A percentile compares a stretch with the other conserved stretches of the same genome.
Conservation (phyloP, 345 rosid species). For the Salix caprea region DNA sequence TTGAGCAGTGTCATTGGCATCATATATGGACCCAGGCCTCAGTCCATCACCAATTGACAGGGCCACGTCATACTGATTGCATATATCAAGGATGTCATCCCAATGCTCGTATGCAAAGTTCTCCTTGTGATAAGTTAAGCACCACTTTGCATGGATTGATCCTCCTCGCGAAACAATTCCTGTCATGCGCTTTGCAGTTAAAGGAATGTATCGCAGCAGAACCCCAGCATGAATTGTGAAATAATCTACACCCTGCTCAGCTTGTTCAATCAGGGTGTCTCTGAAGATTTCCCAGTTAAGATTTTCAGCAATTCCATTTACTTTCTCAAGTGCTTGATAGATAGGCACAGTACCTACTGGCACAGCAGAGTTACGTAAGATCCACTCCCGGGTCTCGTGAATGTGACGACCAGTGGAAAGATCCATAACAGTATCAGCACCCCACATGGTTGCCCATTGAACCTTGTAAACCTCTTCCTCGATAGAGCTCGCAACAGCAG, state of each 20-base stretch:
- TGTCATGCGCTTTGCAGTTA: constrained; percentile 93
- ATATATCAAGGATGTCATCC: constrained; percentile 95
- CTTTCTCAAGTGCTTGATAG: constrained; percentile 97
- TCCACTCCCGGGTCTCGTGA: constrained; percentile 98
- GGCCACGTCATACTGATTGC: constrained; percentile 94
- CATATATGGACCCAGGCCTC: constrained; percentile 96
- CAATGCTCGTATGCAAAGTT: constrained; percentile 97
- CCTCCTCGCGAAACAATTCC: constrained; percentile 98
- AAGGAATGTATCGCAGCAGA: constrained; percentile 80
- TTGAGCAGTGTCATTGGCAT: constrained; percentile 98
- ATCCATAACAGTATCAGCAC: constrained; percentile 98
- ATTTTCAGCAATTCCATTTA: constrained; percentile 85
- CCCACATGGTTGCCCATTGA: constrained; percentile 99
- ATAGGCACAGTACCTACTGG: constrained; percentile 98
- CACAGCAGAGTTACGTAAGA: constrained; percentile 85
- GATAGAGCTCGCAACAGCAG: constrained; percentile 91
- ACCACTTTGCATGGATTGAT: constrained; percentile 98
- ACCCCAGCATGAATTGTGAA: constrained; percentile 98
- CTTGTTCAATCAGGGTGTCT: constrained; percentile 90
- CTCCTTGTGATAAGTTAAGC: constrained; percentile 90
- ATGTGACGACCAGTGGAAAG: constrained; percentile 97
- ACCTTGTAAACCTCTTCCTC: constrained; percentile 99
- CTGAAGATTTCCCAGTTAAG: constrained; percentile 92
- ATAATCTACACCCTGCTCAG: constrained; percentile 98
- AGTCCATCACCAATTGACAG: constrained; percentile 94